Percentiles rank a stretch among this genome's conserved stretches.
Conservation (phyloP, 2,329 filamentous ascomycete genomes). For the Sarocladium oryzae region DNA sequence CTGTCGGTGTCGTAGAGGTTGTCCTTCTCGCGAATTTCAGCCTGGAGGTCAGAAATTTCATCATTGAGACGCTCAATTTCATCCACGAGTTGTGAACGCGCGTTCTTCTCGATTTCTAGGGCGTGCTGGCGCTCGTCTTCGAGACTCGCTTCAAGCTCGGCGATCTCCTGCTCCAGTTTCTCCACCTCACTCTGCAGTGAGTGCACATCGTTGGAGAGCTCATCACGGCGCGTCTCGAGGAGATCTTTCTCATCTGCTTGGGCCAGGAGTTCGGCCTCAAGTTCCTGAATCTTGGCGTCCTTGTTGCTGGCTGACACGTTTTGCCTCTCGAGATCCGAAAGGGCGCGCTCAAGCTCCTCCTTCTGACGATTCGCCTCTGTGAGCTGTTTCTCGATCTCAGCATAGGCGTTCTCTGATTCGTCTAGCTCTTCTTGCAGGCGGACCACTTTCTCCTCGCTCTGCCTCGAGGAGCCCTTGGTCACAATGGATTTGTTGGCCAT, state of each 20-base stretch:
- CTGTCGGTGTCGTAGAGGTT: conserved; percentile 64
- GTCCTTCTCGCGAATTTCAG: conserved; percentile 62
- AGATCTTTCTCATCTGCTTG: conserved; percentile 61
- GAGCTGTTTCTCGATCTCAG: conserved; percentile 45
- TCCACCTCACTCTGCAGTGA: conserved; percentile 60
- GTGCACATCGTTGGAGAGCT: conserved; percentile 58
- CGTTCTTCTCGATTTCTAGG: conserved; percentile 53
- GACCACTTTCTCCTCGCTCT: conserved; percentile 64
- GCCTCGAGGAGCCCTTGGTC: conserved; percentile 66
- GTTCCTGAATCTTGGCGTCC: conserved; percentile 46
- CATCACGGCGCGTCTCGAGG: conserved; percentile 62
- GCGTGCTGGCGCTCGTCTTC: conserved; percentile 51
- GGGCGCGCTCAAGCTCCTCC: conserved; percentile 35
- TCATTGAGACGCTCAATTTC: conserved; percentile 46
- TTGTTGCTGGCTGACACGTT: conserved; percentile 24
- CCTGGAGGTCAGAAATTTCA: conserved; percentile 57
- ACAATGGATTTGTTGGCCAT: conserved; percentile 73
- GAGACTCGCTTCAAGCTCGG: conserved; percentile 42
- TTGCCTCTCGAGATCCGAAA: conserved; percentile 32
- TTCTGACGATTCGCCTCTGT: conserved; percentile 40
- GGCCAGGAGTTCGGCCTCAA: conserved; percentile 53
- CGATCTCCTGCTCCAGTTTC: conserved; percentile 38
- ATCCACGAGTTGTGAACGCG: conserved; percentile 37
- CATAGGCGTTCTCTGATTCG: conserved; percentile 40
- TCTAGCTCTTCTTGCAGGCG: conserved; percentile 63